phyloP scores from a whole-genome alignment of 345 rosid genomes.

The Cardamine resedifolia region DNA sequence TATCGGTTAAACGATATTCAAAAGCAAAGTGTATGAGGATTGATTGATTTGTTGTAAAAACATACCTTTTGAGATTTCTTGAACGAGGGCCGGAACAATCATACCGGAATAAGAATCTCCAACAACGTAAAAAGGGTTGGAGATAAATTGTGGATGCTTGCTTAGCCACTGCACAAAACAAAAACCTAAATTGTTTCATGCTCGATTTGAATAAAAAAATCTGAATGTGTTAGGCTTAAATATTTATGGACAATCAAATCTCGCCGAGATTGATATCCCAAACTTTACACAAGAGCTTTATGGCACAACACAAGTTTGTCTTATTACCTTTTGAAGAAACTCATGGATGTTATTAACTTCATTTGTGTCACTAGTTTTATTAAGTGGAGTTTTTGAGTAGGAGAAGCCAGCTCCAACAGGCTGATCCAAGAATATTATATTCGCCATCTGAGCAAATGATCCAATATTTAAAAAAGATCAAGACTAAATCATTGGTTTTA shows the following conservation, averaged over 20 bases:
- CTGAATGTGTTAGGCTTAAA: neutral
- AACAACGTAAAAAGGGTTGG: conserved; percentile 50
- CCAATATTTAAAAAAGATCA: neutral
- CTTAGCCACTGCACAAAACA: conserved; percentile 52
- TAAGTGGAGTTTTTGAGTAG: conserved; percentile 42
- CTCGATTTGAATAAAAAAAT: neutral
- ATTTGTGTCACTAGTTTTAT: conserved; percentile 45
- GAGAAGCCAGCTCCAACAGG: conserved; percentile 82
- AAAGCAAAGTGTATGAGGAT: neutral
- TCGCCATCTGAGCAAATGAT: conserved; percentile 53
- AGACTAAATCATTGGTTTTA: too few species aligned
- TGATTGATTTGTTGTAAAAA: too few species aligned
- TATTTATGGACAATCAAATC: neutral
- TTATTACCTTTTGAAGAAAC: conserved; percentile 52
- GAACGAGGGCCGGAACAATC: conserved; percentile 49
- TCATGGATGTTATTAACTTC: conserved; percentile 40
- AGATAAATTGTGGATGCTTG: conserved; percentile 48
- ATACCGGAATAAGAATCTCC: conserved; percentile 77
- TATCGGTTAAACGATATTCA: neutral
- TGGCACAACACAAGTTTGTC: neutral
- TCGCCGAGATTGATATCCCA: too few species aligned
- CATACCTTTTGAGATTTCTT: conserved; percentile 37
- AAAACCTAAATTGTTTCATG: neutral
- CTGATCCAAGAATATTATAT: conserved; percentile 60
- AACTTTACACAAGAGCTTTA: neutral